phyloP scores from a whole-genome alignment of 495 filamentous ascomycete genomes.

The Talaromyces thailandensis region DNA sequence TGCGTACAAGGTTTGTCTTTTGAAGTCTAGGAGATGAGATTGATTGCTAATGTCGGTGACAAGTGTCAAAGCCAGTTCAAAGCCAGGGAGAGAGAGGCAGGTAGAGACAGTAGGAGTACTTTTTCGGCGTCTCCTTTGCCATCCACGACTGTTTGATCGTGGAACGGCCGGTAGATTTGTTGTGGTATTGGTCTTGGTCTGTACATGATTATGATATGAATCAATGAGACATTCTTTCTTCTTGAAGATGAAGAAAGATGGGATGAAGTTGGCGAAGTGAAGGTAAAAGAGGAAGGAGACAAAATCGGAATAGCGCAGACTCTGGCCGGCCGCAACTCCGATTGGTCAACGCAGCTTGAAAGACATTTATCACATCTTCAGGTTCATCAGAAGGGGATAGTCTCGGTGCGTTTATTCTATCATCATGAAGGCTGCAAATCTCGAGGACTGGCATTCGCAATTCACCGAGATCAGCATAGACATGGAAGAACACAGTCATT shows the following conservation, averaged over 20 bases:
- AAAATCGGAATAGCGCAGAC: background rate
- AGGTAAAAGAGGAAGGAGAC: background rate
- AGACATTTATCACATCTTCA: background rate
- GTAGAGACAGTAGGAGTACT: background rate
- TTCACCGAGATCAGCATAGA: background rate
- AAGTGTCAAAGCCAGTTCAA: background rate
- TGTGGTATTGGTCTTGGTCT: background rate
- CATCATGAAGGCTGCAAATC: background rate
- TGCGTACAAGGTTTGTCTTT: slow-evolving; percentile 58
- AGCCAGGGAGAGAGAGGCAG: background rate
- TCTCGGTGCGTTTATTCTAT: background rate
- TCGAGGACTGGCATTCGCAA: background rate
- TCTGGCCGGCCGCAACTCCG: background rate
- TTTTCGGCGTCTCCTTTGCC: background rate
- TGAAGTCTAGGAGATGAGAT: background rate
- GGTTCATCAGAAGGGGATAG: background rate
- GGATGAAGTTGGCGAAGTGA: background rate
- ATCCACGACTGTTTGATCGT: background rate
- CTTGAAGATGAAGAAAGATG: background rate
- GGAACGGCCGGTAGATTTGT: background rate
- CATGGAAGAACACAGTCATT: background rate
- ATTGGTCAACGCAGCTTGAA: background rate
- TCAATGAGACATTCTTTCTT: background rate
- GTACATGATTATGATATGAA: background rate
- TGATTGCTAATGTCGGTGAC: background rate